phyloP scores from a whole-genome alignment of 1,139 yeast genomes.

The Blastobotrys capitulatus region DNA sequence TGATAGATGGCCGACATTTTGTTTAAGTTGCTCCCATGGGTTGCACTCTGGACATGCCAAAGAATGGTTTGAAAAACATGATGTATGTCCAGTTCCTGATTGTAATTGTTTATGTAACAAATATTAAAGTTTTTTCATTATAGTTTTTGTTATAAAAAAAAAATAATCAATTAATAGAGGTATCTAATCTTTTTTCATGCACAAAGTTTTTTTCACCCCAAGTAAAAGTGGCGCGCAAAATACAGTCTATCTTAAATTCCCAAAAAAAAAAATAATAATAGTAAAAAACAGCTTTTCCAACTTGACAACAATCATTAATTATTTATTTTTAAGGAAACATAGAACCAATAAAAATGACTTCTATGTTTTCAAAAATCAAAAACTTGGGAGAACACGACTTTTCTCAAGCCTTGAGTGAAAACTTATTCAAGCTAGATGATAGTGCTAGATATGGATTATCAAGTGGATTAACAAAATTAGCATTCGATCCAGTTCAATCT shows the following conservation, averaged over 20 bases:
- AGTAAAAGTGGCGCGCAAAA: too few species aligned
- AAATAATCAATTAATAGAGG: too few species aligned
- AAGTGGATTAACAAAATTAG: conserved; percentile 58
- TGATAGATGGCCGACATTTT: conserved; percentile 71
- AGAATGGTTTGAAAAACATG: conserved; percentile 88
- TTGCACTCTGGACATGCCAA: conserved; percentile 94
- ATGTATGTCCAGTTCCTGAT: conserved; percentile 90
- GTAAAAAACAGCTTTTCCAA: too few species aligned
- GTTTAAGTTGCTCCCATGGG: conserved; percentile 88
- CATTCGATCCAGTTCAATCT: conserved; percentile 86
- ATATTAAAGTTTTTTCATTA: not conserved
- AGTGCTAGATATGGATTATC: conserved; percentile 50
- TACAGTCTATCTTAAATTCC: too few species aligned
- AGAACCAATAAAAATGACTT: conserved; percentile 17
- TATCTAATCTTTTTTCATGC: too few species aligned
- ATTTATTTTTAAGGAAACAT: too few species aligned
- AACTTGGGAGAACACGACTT: conserved; percentile 29
- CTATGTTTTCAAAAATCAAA: conserved; percentile 25
- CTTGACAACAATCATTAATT: too few species aligned
- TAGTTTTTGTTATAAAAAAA: too few species aligned
- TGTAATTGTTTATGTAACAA: conserved; percentile 74
- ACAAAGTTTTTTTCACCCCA: too few species aligned
- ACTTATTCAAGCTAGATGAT: conserved; percentile 33
- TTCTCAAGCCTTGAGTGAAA: conserved; percentile 32
- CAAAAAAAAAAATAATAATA: too few species aligned